A percentile compares a stretch with the other conserved stretches of the same genome.
These are phyloP conservation scores for Closterium sp. DNA, from an alignment of 139 green algal genomes.

Conservation along the genomic window DNA sequence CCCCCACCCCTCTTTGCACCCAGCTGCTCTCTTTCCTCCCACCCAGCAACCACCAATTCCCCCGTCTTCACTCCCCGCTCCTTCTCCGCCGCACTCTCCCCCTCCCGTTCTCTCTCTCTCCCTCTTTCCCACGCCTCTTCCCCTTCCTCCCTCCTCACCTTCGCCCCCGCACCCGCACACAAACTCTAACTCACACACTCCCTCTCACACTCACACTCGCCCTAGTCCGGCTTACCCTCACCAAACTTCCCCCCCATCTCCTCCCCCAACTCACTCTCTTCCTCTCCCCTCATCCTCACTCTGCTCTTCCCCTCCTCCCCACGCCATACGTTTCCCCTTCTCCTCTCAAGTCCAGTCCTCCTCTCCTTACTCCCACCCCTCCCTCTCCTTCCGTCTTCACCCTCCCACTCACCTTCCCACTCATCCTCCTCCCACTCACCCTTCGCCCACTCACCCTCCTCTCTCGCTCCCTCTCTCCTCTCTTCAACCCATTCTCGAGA, in stretches of 20 bases:
- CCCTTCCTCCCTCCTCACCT: too few species aligned
- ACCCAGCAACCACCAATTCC: not conserved
- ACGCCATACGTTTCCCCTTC: too few species aligned
- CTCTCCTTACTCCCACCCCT: not conserved
- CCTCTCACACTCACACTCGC: not conserved
- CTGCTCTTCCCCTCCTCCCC: not conserved
- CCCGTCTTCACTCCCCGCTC: not conserved
- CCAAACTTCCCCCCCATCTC: not conserved
- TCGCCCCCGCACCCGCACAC: too few species aligned
- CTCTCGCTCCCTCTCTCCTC: too few species aligned
- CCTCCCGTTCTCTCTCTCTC: not conserved
- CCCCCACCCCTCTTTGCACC: not conserved
- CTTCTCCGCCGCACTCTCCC: not conserved
- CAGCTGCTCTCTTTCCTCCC: not conserved
- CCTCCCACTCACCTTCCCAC: not conserved
- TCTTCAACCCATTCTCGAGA: too few species aligned
- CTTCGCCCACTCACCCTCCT: too few species aligned
- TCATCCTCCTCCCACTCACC: too few species aligned
- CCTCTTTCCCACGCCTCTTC: too few species aligned
- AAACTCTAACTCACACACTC: too few species aligned
- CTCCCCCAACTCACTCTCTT: not conserved
- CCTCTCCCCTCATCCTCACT: not conserved
- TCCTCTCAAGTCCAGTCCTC: too few species aligned
- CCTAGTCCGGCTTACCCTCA: not conserved
- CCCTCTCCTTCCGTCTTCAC: not conserved